These are phyloP conservation scores for Striga asiatica DNA, from an alignment of 257 asterid genomes.

Conservation along the genomic window DNA sequence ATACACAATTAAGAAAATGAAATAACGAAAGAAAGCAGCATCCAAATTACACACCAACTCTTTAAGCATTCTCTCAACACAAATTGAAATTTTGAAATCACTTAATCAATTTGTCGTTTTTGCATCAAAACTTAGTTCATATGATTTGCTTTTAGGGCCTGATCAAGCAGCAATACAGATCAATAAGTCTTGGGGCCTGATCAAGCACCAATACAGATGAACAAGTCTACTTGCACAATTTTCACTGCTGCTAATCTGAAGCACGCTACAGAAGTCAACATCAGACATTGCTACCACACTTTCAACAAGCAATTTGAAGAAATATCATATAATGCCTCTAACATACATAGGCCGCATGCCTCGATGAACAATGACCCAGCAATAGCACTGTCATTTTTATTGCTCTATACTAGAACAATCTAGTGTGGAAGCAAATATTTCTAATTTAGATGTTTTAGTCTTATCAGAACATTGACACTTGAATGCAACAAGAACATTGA, in stretches of 20 bases:
- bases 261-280: neutral
- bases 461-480: neutral
- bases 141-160: neutral
- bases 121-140: neutral
- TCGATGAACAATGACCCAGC: neutral
- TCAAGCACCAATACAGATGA: neutral
- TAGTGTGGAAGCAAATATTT: too few species aligned
- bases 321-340: neutral
- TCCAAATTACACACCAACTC: neutral
- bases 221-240: neutral
- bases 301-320: neutral
- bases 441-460: neutral
- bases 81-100: neutral
- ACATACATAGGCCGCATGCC: neutral
- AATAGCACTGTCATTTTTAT: neutral
- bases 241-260: neutral
- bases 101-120: neutral
- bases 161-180: too few species aligned
- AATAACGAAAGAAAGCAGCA: neutral
- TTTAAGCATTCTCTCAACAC: neutral
- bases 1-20: too few species aligned
- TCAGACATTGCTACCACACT: neutral
- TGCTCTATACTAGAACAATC: neutral
- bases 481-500: neutral
- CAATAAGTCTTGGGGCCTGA: neutral